These are phyloP conservation scores for Termitomyces titanicus DNA, from an alignment of 768 basidiomycete genomes.

Conservation along the genomic window DNA sequence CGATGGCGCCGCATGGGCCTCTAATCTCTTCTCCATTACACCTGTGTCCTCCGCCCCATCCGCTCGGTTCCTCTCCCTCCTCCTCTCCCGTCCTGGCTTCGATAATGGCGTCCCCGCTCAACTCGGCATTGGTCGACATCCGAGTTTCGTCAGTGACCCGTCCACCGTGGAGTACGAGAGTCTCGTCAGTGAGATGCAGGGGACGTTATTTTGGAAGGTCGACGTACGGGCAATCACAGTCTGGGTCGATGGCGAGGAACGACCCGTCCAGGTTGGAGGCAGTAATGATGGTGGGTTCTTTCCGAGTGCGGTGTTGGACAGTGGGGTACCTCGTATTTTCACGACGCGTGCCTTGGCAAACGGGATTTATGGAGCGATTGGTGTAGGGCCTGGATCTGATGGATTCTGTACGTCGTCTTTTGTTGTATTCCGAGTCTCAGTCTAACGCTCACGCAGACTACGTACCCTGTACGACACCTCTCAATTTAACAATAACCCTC, in stretches of 20 bases:
- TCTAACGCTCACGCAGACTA: constrained; percentile 47
- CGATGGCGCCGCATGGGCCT: constrained; percentile 64
- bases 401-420: constrained; percentile 53
- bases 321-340: constrained; percentile 66
- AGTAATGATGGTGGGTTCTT: constrained; percentile 36
- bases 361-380: constrained; percentile 74
- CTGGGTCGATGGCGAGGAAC: constrained; percentile 44
- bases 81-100: constrained; percentile 67
- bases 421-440: neutral
- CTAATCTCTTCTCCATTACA: constrained; percentile 70
- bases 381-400: constrained; percentile 52
- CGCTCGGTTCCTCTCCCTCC: constrained; percentile 62
- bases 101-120: constrained; percentile 49
- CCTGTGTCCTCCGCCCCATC: constrained; percentile 49
- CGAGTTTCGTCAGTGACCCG: constrained; percentile 51
- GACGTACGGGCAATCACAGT: constrained; percentile 55
- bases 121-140: constrained; percentile 71
- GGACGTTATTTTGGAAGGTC: constrained; percentile 62
- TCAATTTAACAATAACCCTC: constrained; percentile 70
- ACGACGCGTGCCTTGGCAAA: constrained; percentile 61
- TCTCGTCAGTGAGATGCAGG: constrained; percentile 36
- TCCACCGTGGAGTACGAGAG: constrained; percentile 45
- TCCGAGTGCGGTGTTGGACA: constrained; percentile 71
- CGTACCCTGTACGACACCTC: constrained; percentile 63
- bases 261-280: constrained; percentile 36